Evolutionary conservation across 805 yeast genomes (phyloP).

Genomic region (Metschnikowia hibisci): DNA sequence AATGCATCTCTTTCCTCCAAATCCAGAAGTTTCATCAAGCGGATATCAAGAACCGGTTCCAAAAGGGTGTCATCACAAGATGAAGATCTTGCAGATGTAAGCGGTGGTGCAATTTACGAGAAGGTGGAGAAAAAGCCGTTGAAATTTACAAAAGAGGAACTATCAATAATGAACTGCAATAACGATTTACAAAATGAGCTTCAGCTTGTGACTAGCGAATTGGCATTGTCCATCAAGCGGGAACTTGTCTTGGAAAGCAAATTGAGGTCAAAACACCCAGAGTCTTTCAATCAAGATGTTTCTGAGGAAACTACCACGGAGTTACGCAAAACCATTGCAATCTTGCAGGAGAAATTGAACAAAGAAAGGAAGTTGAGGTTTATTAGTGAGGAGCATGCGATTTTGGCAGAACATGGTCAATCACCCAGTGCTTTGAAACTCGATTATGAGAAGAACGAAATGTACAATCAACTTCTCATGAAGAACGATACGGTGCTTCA

Average conservation of each 20-base stretch:
- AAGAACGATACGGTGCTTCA: conserved; percentile 48
- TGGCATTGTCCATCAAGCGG: conserved; percentile 67
- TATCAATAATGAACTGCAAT: conserved; percentile 59
- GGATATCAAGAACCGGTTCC: conserved; percentile 26
- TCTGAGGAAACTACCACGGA: conserved; percentile 31
- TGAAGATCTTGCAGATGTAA: not conserved
- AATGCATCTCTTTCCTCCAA: conserved; percentile 25
- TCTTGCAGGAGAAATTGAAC: conserved; percentile 53
- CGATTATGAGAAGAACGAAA: conserved; percentile 51
- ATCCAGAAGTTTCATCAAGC: conserved; percentile 31
- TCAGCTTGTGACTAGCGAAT: conserved; percentile 64
- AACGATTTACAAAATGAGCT: conserved; percentile 57
- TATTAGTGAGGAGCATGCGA: conserved; percentile 67
- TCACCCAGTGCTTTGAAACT: conserved; percentile 53
- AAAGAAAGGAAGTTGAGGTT: conserved; percentile 64
- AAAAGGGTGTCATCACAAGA: not conserved
- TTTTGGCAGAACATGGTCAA: conserved; percentile 50
- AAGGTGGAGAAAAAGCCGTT: conserved; percentile 13
- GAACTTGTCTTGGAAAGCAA: conserved; percentile 59
- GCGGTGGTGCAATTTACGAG: conserved; percentile 3
- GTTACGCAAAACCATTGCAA: conserved; percentile 37
- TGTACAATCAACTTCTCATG: conserved; percentile 44
- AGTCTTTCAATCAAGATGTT: not conserved
- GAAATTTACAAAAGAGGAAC: conserved; percentile 54
- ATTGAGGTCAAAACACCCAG: conserved; percentile 20